Evolutionary conservation across 2,329 filamentous ascomycete genomes (phyloP).

Genomic region (Apiospora arundinis): DNA sequence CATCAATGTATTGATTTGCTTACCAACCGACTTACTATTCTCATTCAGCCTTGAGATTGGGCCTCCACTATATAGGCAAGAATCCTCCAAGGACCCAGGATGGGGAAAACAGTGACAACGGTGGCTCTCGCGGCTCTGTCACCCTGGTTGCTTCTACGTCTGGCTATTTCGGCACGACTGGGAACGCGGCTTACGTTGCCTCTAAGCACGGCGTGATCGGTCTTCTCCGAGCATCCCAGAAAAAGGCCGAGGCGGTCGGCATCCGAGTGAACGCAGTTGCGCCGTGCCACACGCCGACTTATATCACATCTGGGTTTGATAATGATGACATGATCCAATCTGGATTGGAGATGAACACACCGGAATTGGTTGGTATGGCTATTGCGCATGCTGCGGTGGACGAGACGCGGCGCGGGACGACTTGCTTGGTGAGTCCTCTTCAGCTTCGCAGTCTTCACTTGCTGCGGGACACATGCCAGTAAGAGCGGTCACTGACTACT

Average conservation of each 20-base stretch:
- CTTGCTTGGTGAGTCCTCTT: slow-evolving; percentile 33
- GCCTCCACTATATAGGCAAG: slow-evolving; percentile 35
- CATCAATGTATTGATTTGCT: neutral
- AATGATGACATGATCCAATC: slow-evolving; percentile 41
- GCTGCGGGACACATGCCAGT: neutral
- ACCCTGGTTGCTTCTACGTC: slow-evolving; percentile 49
- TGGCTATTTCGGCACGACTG: slow-evolving; percentile 50
- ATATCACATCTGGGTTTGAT: slow-evolving; percentile 47
- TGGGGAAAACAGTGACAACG: neutral
- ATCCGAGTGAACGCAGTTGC: slow-evolving; percentile 50
- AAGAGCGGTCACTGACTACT: neutral
- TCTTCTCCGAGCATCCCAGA: slow-evolving; percentile 45
- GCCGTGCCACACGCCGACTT: slow-evolving; percentile 51
- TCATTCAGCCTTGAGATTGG: slow-evolving; percentile 39
- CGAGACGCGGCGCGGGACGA: slow-evolving; percentile 35
- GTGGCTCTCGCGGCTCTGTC: slow-evolving; percentile 40
- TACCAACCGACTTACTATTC: slow-evolving; percentile 21
- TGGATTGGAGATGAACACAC: slow-evolving; percentile 47
- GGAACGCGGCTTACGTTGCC: slow-evolving; percentile 48
- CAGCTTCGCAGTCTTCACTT: neutral
- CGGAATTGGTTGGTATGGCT: slow-evolving; percentile 45
- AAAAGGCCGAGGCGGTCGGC: slow-evolving; percentile 37
- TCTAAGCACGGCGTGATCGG: slow-evolving; percentile 51
- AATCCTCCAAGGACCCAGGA: slow-evolving; percentile 26
- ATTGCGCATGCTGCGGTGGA: slow-evolving; percentile 45